Conservation (phyloP, 345 rosid species). For the Pugionium cornutum region DNA sequence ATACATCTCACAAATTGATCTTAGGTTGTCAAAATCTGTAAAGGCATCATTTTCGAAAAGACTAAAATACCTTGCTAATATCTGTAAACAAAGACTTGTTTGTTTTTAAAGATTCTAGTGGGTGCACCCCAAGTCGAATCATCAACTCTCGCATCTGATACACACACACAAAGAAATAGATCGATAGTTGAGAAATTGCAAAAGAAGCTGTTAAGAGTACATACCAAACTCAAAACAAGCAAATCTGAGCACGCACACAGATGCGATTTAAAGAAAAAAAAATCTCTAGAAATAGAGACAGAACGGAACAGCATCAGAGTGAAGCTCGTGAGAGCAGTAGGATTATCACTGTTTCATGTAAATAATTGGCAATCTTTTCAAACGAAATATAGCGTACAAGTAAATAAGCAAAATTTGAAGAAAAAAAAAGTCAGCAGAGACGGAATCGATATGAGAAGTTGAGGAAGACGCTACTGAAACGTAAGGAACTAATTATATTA, state of each 20-base stretch:
- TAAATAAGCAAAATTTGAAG: neutral
- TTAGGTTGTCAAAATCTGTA: slow-evolving; percentile 15
- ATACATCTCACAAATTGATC: neutral
- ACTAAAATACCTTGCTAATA: slow-evolving; percentile 20
- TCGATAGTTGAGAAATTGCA: neutral
- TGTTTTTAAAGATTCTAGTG: slow-evolving; percentile 25
- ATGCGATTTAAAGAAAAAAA: neutral
- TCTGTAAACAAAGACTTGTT: slow-evolving; percentile 18
- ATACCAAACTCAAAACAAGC: neutral
- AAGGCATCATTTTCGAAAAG: neutral
- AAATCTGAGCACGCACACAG: neutral
- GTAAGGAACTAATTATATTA: neutral
- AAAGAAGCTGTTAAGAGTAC: neutral
- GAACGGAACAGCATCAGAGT: neutral
- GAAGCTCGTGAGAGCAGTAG: neutral
- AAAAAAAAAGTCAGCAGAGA: slow-evolving; percentile 8
- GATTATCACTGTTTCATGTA: slow-evolving; percentile 6
- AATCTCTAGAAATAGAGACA: neutral
- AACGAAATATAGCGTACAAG: slow-evolving; percentile 13
- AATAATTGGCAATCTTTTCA: neutral
- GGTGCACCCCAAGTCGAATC: slow-evolving; percentile 36
- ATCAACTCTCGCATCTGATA: slow-evolving; percentile 37
- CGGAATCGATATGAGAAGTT: neutral
- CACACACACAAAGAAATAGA: neutral
- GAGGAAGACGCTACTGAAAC: slow-evolving; percentile 10